Base-by-base conservation (phyloP, 1,139 yeast genomes). In the Geotrichum aggregatum region DNA sequence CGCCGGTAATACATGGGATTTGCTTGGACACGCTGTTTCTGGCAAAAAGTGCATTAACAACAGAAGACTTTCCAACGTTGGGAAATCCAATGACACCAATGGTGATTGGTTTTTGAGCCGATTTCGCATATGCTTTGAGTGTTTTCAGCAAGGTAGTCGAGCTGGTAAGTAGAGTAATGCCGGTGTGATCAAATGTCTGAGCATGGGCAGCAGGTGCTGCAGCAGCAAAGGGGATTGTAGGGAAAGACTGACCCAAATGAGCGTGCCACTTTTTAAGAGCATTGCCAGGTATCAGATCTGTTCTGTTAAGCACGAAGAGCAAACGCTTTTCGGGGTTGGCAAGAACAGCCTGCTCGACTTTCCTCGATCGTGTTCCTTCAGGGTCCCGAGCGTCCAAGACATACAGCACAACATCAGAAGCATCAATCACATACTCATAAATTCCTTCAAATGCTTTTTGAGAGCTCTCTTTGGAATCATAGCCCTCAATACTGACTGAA, bases 81-180 rank as follows among this genome's bases (percentile, higher is more conserved):
- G 98, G 98, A 68, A 88, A 91, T 30, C 98, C 98, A 63, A 94
- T 86, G 46, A 92, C 95, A 65, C 99, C 98, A 47, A 89, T 98
- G 41, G 88, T 79, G 54, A 91, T 83, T 13, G 96, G 82, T 68
- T 98, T 80, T 69, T 91, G 91, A 63, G 91, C 77, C 69, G 86
- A 84, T 56, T 80, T 76, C 16, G 98, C 91, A 68, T 84, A 92
- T 50, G 89, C 78, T 71, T 92, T 92, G 63, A 92, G 80, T 3
- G 96, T 83, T 59, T 84, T 85, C 61, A 92, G 71, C 61, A 92
- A 76, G 36, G 84, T 79, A 46, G 77, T 78, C 31, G 97, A 84
- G 11, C 97, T 87, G 56, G 78, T 77, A 31, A 82, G 72, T 55
- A 82, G 82, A 1, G 92, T 80, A 66, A 89, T 71, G 14, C 63